Conservation (phyloP, 805 yeast genomes). For the Kregervanrija delftensis region DNA sequence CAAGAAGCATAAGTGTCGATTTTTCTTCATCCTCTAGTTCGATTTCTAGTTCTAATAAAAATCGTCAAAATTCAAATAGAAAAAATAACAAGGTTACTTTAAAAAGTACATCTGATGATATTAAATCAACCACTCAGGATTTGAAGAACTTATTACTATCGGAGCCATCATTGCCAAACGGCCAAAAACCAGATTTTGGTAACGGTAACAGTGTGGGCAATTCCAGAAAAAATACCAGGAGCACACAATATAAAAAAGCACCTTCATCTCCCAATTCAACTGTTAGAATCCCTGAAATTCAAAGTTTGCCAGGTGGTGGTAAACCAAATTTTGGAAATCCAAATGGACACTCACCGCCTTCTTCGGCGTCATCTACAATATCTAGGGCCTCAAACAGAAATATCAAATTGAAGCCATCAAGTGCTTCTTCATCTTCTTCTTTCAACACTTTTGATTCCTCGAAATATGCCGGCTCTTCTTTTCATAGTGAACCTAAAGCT, state of each 20-base stretch:
- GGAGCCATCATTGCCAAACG: slow-evolving; percentile 15
- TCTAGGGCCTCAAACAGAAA: slow-evolving; percentile 11
- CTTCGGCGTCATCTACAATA: slow-evolving; percentile 5
- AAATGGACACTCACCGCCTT: background rate
- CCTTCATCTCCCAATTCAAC: slow-evolving; percentile 5
- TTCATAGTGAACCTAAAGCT: slow-evolving; percentile 51
- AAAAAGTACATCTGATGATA: slow-evolving; percentile 15
- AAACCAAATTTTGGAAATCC: slow-evolving; percentile 14
- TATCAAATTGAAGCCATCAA: slow-evolving; percentile 1
- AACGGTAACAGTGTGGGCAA: background rate
- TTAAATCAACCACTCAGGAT: slow-evolving; percentile 16
- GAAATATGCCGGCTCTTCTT: slow-evolving; percentile 50
- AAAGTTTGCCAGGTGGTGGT: slow-evolving; percentile 13
- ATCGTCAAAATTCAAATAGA: slow-evolving; percentile 4
- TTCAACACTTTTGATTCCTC: slow-evolving; percentile 12
- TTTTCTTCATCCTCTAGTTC: slow-evolving; percentile 1
- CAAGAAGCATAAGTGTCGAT: slow-evolving; percentile 22
- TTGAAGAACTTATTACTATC: slow-evolving; percentile 14
- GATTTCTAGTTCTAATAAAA: background rate
- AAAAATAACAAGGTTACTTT: slow-evolving; percentile 13
- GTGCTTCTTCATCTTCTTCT: slow-evolving; percentile 9
- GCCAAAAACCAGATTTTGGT: slow-evolving; percentile 11
- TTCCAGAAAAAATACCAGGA: background rate
- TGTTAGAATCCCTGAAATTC: slow-evolving; percentile 8
- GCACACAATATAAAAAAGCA: slow-evolving; percentile 5